Conservation (phyloP, 192 early-diverging fungal species). For the Coemansia javaensis region DNA sequence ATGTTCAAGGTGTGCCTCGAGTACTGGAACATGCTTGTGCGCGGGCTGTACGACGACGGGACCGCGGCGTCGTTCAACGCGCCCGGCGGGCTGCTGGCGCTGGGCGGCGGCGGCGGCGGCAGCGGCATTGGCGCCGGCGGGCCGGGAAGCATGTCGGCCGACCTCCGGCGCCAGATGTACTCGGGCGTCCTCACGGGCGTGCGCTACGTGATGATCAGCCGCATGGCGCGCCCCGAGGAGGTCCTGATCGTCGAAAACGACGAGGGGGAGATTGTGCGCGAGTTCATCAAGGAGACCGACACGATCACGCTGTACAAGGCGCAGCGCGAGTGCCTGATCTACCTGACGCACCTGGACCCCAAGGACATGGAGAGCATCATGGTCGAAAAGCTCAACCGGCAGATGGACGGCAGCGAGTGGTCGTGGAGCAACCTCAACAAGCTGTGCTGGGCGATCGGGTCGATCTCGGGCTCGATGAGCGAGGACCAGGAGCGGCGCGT, state of each 20-base stretch:
- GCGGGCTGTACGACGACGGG: constrained; percentile 84
- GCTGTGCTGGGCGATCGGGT: constrained; percentile 99
- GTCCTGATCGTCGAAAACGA: constrained; percentile 98
- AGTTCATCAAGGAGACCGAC: constrained; percentile 95
- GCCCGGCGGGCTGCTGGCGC: constrained; percentile 26
- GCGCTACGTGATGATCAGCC: constrained; percentile 95
- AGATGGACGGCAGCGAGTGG: constrained; percentile 98
- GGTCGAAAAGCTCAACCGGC: constrained; percentile 83
- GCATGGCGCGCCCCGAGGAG: constrained; percentile 99
- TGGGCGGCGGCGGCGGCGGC: constrained; percentile 21
- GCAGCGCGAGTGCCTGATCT: constrained; percentile 95
- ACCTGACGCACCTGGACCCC: constrained; percentile 94
- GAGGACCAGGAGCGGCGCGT: constrained; percentile 97
- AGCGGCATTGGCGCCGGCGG: constrained; percentile 10
- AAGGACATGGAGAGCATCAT: constrained; percentile 94
- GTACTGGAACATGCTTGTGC: constrained; percentile 91
- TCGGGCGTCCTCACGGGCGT: constrained; percentile 76
- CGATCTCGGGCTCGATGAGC: constrained; percentile 93
- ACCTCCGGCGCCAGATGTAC: constrained; percentile 77
- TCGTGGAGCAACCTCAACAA: constrained; percentile 97
- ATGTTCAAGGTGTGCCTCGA: constrained; percentile 97
- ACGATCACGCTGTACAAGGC: constrained; percentile 98
- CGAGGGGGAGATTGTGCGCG: constrained; percentile 98
- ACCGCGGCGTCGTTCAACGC: constrained; percentile 43
- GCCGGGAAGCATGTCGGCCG: constrained; percentile 17